Evolutionary conservation across 345 rosid genomes (phyloP).

Genomic region (Noccaea caerulescens): DNA sequence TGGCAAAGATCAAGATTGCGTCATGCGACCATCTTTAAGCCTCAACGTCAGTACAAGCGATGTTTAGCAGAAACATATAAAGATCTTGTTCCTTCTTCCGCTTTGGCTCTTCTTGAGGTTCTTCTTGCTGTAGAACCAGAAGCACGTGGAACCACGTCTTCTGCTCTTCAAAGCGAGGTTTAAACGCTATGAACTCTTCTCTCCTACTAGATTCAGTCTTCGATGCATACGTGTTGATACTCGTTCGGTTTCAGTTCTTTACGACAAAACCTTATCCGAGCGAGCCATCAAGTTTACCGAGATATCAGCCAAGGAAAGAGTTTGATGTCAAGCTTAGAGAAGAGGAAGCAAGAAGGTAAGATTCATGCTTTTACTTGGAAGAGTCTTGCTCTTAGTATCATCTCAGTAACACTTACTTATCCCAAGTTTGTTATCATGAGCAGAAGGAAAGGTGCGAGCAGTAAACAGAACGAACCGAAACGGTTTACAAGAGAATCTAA

Average conservation of each 20-base stretch:
- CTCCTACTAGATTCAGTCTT: constrained; percentile 2
- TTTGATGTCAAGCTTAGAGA: constrained; percentile 61
- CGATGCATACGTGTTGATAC: background rate
- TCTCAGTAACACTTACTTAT: constrained; percentile 9
- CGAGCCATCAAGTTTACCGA: constrained; percentile 66
- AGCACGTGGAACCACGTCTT: constrained; percentile 61
- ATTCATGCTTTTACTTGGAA: background rate
- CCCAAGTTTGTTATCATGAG: constrained; percentile 9
- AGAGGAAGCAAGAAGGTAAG: constrained; percentile 62
- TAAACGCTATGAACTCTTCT: background rate
- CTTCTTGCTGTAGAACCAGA: constrained; percentile 70
- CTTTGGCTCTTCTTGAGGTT: constrained; percentile 58
- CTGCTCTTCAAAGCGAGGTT: constrained; percentile 71
- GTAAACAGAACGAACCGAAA: constrained; percentile 53
- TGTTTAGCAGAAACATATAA: constrained; percentile 55
- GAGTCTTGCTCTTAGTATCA: background rate
- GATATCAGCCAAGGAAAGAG: constrained; percentile 66
- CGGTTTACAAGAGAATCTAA: constrained; percentile 50
- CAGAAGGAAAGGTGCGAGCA: constrained; percentile 51
- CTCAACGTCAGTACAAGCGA: constrained; percentile 64
- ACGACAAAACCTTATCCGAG: constrained; percentile 61
- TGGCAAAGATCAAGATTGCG: constrained; percentile 71
- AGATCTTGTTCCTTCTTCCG: constrained; percentile 61
- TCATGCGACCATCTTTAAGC: constrained; percentile 70
- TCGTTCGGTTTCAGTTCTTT: constrained; percentile 51